Conservation (phyloP, 495 filamentous ascomycete species). For the Recurvomyces mirabilis region DNA sequence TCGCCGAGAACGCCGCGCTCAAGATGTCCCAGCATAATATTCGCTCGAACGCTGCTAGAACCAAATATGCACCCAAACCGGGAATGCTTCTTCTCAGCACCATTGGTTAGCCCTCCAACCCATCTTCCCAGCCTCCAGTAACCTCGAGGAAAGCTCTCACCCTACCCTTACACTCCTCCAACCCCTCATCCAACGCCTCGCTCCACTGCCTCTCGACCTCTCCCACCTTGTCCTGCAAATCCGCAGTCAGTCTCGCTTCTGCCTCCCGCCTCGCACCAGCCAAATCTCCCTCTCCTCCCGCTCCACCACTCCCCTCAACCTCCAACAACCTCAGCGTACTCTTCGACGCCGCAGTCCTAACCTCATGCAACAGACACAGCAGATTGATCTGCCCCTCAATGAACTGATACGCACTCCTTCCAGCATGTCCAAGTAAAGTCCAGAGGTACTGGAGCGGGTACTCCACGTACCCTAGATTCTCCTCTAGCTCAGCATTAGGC, state of each 20-base stretch:
- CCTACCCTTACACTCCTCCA: conserved; percentile 41
- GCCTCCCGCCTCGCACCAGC: conserved; percentile 50
- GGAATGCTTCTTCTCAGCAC: too few species aligned
- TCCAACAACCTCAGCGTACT: conserved; percentile 46
- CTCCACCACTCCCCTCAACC: too few species aligned
- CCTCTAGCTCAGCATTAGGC: conserved; percentile 63
- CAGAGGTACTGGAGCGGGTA: conserved; percentile 85
- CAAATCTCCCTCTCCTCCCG: conserved; percentile 29
- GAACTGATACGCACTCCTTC: conserved; percentile 87
- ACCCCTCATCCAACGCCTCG: conserved; percentile 51
- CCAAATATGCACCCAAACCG: too few species aligned
- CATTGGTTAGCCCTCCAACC: conserved; percentile 25
- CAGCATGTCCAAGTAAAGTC: conserved; percentile 68
- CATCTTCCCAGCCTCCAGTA: conserved; percentile 33
- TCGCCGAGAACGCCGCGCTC: too few species aligned
- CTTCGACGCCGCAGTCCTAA: conserved; percentile 63
- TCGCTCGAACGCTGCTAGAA: too few species aligned
- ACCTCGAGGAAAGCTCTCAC: conserved; percentile 30
- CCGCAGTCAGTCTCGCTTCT: conserved; percentile 60
- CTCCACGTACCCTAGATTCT: conserved; percentile 68
- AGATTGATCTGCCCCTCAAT: conserved; percentile 91
- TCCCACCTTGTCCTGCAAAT: conserved; percentile 81
- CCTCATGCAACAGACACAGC: conserved; percentile 86
- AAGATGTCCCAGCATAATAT: too few species aligned
- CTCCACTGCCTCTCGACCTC: conserved; percentile 83